A percentile compares a stretch with the other conserved stretches of the same genome.
Evolutionary conservation across 2,329 filamentous ascomycete genomes (phyloP).

Genomic region (Pleomassaria siparia): DNA sequence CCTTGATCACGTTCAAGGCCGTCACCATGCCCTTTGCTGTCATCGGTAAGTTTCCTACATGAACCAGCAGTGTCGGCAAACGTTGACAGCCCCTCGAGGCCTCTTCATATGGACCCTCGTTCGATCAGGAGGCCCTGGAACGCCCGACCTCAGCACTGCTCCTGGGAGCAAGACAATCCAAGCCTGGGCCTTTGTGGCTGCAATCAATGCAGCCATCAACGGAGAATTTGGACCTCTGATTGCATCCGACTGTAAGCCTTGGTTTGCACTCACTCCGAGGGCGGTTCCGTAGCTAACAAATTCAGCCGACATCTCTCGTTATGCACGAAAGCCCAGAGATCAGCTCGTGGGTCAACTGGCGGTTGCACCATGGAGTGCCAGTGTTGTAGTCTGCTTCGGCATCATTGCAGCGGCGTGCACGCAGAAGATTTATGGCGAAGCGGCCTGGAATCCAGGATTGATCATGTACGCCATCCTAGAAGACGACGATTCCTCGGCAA

Average conservation of each 20-base stretch:
- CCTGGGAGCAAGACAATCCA: not conserved
- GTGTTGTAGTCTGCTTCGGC: conserved; percentile 1
- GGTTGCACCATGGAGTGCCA: conserved; percentile 1
- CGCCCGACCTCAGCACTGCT: not conserved
- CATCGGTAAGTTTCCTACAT: too few relatives aligned
- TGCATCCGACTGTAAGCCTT: not conserved
- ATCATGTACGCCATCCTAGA: conserved; percentile 1
- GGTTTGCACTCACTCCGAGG: not conserved
- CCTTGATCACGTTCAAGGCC: not conserved
- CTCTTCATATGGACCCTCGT: not conserved
- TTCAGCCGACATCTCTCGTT: not conserved
- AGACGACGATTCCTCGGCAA: not conserved
- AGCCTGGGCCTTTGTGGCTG: not conserved
- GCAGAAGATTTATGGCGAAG: not conserved
- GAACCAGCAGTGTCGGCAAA: too few relatives aligned
- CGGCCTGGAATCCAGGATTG: not conserved
- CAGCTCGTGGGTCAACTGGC: not conserved
- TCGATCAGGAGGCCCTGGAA: not conserved
- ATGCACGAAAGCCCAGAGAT: not conserved
- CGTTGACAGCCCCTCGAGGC: too few relatives aligned
- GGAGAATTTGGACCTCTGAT: conserved; percentile 1
- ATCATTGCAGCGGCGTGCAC: not conserved
- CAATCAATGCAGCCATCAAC: not conserved
- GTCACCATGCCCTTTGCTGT: not conserved
- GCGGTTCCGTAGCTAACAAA: not conserved